A percentile compares a stretch with the other conserved stretches of the same genome.
These are phyloP conservation scores for Betula pendula DNA, from an alignment of 306 rosid genomes.

Conservation along the genomic window DNA sequence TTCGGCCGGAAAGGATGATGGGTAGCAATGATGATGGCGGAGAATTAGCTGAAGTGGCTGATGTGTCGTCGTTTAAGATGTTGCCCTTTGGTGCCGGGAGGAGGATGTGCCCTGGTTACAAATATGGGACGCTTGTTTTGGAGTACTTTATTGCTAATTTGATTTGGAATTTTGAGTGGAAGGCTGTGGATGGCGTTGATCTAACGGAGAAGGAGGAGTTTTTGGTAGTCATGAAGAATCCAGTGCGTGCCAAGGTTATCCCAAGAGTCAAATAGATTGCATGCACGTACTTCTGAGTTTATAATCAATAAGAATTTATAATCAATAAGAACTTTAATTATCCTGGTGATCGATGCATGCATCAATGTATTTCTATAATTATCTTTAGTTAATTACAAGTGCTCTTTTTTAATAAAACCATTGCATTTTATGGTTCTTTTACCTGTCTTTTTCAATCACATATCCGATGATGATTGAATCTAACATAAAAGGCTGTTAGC, in stretches of 20 bases:
- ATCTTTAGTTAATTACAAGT: too few species aligned
- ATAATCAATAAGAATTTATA: too few species aligned
- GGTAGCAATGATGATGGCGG: background rate
- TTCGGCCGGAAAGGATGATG: conserved; percentile 45
- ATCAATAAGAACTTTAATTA: too few species aligned
- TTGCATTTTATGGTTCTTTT: too few species aligned
- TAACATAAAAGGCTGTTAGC: too few species aligned
- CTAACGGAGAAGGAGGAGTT: conserved; percentile 37
- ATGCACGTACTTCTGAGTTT: too few species aligned
- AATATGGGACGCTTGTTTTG: conserved; percentile 34
- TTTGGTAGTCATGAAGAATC: conserved; percentile 41
- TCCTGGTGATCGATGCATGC: too few species aligned
- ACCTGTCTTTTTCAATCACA: too few species aligned
- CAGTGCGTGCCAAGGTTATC: conserved; percentile 26
- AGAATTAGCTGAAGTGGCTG: conserved; percentile 22
- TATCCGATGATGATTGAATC: too few species aligned
- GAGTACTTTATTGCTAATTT: conserved; percentile 49
- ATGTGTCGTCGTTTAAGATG: conserved; percentile 44
- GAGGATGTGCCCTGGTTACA: conserved; percentile 44
- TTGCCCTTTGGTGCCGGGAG: conserved; percentile 54
- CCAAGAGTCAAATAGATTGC: background rate
- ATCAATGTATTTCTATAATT: too few species aligned
- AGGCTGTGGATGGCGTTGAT: conserved; percentile 32
- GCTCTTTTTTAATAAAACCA: too few species aligned
- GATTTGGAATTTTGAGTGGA: conserved; percentile 45